Base-by-base conservation (phyloP, 1,139 yeast species). In the Torulaspora pretoriensis region DNA sequence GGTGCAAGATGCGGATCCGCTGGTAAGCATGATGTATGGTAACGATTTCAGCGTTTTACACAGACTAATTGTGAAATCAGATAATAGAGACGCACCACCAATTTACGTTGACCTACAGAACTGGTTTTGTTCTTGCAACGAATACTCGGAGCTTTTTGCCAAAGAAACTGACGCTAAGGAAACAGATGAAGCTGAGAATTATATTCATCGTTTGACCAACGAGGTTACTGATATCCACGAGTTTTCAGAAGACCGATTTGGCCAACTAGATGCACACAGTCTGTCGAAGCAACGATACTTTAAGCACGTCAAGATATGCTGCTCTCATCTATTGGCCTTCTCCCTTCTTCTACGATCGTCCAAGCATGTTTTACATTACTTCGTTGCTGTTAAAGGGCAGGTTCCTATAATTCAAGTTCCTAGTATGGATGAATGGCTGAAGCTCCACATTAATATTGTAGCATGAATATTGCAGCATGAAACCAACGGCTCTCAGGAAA, bases 371-470 rank as follows among this genome's bases (percentile, higher is more conserved):
- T 49, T 63, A 23, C 38, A 37, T 10, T 54, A 58, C 42, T 64
- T 61, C 39, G 49, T 54, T 1, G 30, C 41, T 3, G 46, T 30
- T 3, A 52, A 50, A 12, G 40, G 47, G 8, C 50, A 51, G 13
- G 63, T 63, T 0, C 49, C 59, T 2, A 27, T 61, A 12, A 48
- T 64, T 3, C 42, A 53, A 8, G 48, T 63, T 12, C 47, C 47
- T 8, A 60, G 51, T 43, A 54, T 59, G 17, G 67, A 64, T 42
- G 68, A 64, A 35, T 64, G 68, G 68, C 48, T 64, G 13, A 57
- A 53, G 30, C 42, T 64, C 24, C 68, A 64, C 43, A 58, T 63
- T 14, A 64, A 64, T 37, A 56, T 64, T 26, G 56, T 62, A 17
- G 35, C 35, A 3, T 19, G 25, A 19, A 7, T 37, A 56, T 64